A percentile compares a stretch with the other conserved stretches of the same genome.
These are phyloP conservation scores for Chloranthus sessilifolius DNA, from an alignment of 164 flowering plant genomes.

Conservation along the genomic window DNA sequence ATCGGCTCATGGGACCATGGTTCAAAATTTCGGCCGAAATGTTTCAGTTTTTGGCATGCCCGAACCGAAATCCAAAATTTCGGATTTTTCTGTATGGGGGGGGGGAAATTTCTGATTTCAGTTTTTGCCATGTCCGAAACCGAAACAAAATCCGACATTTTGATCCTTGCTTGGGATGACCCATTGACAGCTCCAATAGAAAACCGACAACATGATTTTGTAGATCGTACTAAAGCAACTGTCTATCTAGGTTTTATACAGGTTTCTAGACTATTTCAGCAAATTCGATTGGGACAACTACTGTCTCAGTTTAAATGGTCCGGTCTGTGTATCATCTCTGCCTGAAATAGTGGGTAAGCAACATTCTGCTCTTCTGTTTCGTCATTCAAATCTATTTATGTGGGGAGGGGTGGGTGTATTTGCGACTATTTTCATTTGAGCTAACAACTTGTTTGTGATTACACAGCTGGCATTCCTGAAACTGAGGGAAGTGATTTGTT, in stretches of 20 bases:
- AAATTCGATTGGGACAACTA: slow-evolving; percentile 90
- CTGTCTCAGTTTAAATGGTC: slow-evolving; percentile 78
- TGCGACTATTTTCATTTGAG: slow-evolving; percentile 3
- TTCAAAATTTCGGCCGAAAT: no score
- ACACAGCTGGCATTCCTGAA: slow-evolving; percentile 63
- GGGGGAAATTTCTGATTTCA: no score
- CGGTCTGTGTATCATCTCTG: slow-evolving; percentile 52
- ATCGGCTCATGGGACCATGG: no score
- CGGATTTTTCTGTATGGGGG: no score
- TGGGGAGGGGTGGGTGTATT: slow-evolving; percentile 8
- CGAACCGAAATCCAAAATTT: no score
- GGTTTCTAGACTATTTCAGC: slow-evolving; percentile 90
- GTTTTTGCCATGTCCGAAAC: no score
- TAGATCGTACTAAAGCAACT: no score
- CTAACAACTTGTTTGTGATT: slow-evolving; percentile 10
- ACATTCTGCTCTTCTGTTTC: neutral
- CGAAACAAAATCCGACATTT: no score
- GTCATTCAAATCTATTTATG: neutral
- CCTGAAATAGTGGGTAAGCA: slow-evolving; percentile 73
- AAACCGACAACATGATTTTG: no score
- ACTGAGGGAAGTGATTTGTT: slow-evolving; percentile 46
- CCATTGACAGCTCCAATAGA: no score
- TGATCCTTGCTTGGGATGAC: no score
- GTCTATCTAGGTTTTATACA: slow-evolving; percentile 62
- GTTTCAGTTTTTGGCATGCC: no score